A percentile compares a stretch with the other conserved stretches of the same genome.
Conservation (phyloP, 225 moss, liverwort and hornwort genomes). For the Pseudisothecium myosuroides region DNA sequence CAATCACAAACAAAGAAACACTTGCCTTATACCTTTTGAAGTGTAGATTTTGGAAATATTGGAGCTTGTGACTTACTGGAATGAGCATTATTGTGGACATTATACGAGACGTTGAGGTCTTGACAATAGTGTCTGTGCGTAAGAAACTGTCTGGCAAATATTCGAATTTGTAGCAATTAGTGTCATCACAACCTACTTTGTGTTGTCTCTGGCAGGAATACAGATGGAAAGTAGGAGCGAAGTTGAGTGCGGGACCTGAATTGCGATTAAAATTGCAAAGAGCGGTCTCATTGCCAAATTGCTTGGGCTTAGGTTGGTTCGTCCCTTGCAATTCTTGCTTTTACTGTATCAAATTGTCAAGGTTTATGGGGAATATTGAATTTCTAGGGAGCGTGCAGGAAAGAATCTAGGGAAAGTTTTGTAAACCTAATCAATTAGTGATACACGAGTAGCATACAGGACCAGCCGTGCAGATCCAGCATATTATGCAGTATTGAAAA, state of each 20-base stretch:
- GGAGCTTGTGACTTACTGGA: not conserved
- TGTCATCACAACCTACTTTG: not conserved
- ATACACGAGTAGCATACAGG: not conserved
- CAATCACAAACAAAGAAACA: not conserved
- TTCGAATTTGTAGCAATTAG: not conserved
- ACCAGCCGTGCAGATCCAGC: not conserved
- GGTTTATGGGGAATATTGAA: not conserved
- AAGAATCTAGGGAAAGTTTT: not conserved
- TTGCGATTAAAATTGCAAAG: constrained; percentile 68
- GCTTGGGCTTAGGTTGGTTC: constrained; percentile 73
- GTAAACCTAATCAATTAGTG: not conserved
- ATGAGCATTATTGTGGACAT: not conserved
- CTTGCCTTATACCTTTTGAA: not conserved
- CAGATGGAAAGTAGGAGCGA: constrained; percentile 78
- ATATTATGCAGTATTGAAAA: not conserved
- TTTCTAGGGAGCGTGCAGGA: not conserved
- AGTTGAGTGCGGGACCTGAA: constrained; percentile 40
- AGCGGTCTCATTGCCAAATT: constrained; percentile 58
- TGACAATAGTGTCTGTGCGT: not conserved
- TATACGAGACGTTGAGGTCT: not conserved
- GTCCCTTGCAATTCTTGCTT: not conserved
- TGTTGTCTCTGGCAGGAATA: constrained; percentile 53
- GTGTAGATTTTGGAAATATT: not conserved
- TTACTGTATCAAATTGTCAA: not conserved
- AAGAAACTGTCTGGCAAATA: not conserved